A percentile compares a stretch with the other conserved stretches of the same genome.
Evolutionary conservation across 371 early-diverging fungal species (phyloP).

Genomic region (Syncephalastrum racemosum): DNA sequence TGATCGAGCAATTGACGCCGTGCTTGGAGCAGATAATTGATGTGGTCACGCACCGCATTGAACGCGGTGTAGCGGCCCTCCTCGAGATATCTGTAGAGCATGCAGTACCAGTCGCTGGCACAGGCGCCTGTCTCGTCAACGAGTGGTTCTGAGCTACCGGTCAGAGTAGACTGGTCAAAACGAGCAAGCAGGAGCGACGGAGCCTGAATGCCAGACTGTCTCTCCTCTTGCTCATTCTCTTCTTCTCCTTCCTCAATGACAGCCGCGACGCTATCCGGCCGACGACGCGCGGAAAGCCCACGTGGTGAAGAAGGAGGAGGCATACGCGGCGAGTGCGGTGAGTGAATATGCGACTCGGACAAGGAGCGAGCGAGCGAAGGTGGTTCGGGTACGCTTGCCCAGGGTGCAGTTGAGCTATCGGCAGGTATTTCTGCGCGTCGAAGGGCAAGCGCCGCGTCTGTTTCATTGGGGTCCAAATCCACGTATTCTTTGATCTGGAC

Average conservation of each 20-base stretch:
- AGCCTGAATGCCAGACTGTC: constrained; percentile 2
- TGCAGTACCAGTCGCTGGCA: constrained; percentile 65
- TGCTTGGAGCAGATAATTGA: constrained; percentile 62
- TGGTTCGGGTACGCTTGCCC: constrained; percentile 4
- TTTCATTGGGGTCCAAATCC: constrained; percentile 30
- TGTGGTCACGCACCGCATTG: constrained; percentile 52
- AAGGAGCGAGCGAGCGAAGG: constrained; percentile 25
- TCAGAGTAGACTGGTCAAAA: constrained; percentile 55
- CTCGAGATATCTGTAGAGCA: constrained; percentile 54
- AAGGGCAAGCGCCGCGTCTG: constrained; percentile 8
- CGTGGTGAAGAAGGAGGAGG: background rate
- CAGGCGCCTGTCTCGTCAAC: constrained; percentile 71
- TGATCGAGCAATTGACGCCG: constrained; percentile 69
- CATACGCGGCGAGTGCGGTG: constrained; percentile 1
- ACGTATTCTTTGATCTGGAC: constrained; percentile 57
- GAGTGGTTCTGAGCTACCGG: constrained; percentile 62
- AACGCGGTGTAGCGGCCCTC: constrained; percentile 59
- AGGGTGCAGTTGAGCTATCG: constrained; percentile 18
- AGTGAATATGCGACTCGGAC: constrained; percentile 29
- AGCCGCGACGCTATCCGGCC: background rate
- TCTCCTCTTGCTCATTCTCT: background rate
- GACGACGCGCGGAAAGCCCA: background rate
- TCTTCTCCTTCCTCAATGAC: constrained; percentile 1
- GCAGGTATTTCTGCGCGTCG: constrained; percentile 9
- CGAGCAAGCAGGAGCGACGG: constrained; percentile 47